Evolutionary conservation across 768 basidiomycete genomes (phyloP).

Genomic region (Lentinula edodes): DNA sequence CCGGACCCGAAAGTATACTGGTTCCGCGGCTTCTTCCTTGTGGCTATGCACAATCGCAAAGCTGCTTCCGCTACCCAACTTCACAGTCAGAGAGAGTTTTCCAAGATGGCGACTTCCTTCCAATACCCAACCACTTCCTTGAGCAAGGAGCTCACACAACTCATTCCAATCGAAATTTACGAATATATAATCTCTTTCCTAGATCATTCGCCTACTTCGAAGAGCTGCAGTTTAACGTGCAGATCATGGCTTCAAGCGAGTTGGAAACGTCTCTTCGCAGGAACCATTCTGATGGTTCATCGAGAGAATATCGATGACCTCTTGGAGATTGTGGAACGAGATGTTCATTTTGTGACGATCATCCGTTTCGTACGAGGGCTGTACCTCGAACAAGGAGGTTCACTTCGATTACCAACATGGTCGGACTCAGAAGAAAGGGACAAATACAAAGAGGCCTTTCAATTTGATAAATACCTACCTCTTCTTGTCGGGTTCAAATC

Average conservation of each 20-base stretch:
- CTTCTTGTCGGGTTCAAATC: not conserved
- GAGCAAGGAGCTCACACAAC: not conserved
- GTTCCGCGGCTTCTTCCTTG: not conserved
- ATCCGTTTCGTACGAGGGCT: not conserved
- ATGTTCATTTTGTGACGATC: not conserved
- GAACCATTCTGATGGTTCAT: not conserved
- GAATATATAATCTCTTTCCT: slow-evolving; percentile 3
- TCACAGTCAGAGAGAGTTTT: too few species aligned
- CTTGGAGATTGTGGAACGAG: not conserved
- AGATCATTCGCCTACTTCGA: not conserved
- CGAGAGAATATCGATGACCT: not conserved
- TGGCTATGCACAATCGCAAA: not conserved
- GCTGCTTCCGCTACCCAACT: not conserved
- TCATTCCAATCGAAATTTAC: slow-evolving; percentile 1
- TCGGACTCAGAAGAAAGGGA: not conserved
- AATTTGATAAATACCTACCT: not conserved
- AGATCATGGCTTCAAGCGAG: slow-evolving; percentile 1
- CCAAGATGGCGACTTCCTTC: not conserved
- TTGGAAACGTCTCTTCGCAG: not conserved
- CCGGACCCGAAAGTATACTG: too few species aligned
- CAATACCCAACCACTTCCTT: not conserved
- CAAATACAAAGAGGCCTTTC: not conserved
- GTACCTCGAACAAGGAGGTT: slow-evolving; percentile 3
- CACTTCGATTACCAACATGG: not conserved
- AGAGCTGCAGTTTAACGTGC: slow-evolving; percentile 1